Conservation (phyloP, 768 basidiomycete genomes). For the Mycena crocata region DNA sequence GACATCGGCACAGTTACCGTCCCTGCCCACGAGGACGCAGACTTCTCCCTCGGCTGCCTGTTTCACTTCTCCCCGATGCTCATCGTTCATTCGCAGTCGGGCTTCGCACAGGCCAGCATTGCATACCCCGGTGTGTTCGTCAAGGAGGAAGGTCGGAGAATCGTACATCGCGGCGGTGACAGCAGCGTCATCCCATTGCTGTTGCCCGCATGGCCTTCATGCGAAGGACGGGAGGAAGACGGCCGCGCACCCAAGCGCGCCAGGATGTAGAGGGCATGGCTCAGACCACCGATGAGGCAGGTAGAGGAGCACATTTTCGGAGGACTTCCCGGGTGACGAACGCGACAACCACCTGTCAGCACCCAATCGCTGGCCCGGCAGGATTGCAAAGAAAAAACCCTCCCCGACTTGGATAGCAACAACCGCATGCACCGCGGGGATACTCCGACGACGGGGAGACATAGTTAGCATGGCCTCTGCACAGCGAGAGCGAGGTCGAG, state of each 20-base stretch:
- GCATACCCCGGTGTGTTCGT: background rate
- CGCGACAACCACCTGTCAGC: background rate
- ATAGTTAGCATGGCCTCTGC: background rate
- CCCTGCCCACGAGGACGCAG: background rate
- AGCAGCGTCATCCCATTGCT: background rate
- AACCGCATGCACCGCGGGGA: background rate
- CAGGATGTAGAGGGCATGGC: background rate
- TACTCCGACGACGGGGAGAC: background rate
- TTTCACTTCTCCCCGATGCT: background rate
- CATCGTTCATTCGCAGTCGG: background rate
- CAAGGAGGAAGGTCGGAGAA: background rate
- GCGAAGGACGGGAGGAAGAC: background rate
- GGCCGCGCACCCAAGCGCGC: background rate
- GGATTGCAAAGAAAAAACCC: background rate
- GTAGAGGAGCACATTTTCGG: background rate
- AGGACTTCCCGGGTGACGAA: background rate
- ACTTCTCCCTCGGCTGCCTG: background rate
- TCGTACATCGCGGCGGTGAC: background rate
- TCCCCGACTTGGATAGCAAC: background rate
- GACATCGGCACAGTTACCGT: background rate
- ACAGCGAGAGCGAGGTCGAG: background rate
- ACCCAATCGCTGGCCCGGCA: background rate
- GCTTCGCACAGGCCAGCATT: conserved; percentile 1
- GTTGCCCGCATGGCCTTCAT: background rate
- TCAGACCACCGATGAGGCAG: background rate